Percentiles rank a stretch among this genome's conserved stretches.
Evolutionary conservation across 352 stramenopile genomes (phyloP).

Genomic region (Pythium aphanidermatum): DNA sequence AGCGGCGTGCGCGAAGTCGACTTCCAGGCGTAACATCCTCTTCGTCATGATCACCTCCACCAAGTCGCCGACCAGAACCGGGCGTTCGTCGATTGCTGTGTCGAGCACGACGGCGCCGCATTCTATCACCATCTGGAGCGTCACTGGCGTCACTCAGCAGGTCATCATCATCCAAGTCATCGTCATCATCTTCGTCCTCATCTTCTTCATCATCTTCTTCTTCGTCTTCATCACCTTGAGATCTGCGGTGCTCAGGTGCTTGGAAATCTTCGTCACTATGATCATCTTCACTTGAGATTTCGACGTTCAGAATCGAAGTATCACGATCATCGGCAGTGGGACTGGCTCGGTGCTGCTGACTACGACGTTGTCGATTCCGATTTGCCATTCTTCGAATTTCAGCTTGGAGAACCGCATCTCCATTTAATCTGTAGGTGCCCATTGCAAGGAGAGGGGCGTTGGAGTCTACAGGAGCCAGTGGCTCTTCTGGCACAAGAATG

Average conservation of each 20-base stretch:
- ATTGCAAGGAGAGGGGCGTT: slow-evolving; percentile 8
- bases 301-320: slow-evolving; percentile 74
- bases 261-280: slow-evolving; percentile 80
- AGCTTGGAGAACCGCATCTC: slow-evolving; percentile 60
- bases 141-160: slow-evolving; percentile 16
- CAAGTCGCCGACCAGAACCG: slow-evolving; percentile 6
- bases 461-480: neutral
- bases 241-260: slow-evolving; percentile 12
- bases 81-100: slow-evolving; percentile 8
- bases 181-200: slow-evolving; percentile 7
- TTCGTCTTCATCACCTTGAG: neutral
- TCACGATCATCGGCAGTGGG: slow-evolving; percentile 68
- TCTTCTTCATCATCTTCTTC: slow-evolving; percentile 3
- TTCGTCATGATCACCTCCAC: slow-evolving; percentile 24
- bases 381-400: slow-evolving; percentile 45
- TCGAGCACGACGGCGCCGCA: slow-evolving; percentile 20
- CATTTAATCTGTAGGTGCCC: slow-evolving; percentile 60
- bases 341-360: slow-evolving; percentile 22
- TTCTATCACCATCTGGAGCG: slow-evolving; percentile 10
- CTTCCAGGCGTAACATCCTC: slow-evolving; percentile 25
- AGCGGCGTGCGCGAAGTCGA: slow-evolving; percentile 1
- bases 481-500: slow-evolving; percentile 17
- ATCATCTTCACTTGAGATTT: slow-evolving; percentile 86
- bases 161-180: slow-evolving; percentile 26
- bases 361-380: slow-evolving; percentile 20